Evolutionary conservation across 108 stramenopile species (phyloP).

Genomic region (Craspedostauros australis): DNA sequence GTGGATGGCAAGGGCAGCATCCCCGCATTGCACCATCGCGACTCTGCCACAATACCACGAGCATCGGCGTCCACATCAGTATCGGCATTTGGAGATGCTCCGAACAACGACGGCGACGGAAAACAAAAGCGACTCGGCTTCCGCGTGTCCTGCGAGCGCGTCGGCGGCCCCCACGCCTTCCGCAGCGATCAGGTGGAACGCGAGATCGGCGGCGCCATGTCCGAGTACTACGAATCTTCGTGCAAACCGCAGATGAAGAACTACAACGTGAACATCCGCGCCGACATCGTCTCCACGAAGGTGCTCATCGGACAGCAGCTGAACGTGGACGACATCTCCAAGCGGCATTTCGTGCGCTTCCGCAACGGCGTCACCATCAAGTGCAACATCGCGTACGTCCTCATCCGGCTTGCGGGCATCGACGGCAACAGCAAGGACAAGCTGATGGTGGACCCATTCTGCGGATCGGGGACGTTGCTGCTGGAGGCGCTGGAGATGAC

Average conservation of each 20-base stretch:
- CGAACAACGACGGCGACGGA: not conserved
- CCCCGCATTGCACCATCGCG: constrained; percentile 10
- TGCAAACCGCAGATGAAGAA: constrained; percentile 56
- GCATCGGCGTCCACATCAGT: not conserved
- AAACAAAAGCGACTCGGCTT: constrained; percentile 34
- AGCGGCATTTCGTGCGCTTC: constrained; percentile 56
- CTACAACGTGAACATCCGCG: constrained; percentile 53
- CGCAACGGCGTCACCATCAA: constrained; percentile 69
- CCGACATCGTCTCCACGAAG: constrained; percentile 44
- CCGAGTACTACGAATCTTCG: constrained; percentile 35
- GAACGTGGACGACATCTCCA: constrained; percentile 57
- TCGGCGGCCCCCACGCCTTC: constrained; percentile 56
- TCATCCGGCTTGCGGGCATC: constrained; percentile 52
- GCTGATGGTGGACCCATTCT: constrained; percentile 55
- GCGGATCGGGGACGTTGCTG: constrained; percentile 49
- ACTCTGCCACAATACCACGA: not conserved
- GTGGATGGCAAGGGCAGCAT: constrained; percentile 10
- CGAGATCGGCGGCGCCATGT: constrained; percentile 63
- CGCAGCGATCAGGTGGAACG: constrained; percentile 44
- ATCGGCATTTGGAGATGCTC: no score
- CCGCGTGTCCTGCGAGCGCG: constrained; percentile 57
- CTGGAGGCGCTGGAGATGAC: constrained; percentile 51
- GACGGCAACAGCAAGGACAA: constrained; percentile 33
- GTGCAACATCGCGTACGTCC: constrained; percentile 61
- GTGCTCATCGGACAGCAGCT: constrained; percentile 57